phyloP scores from a whole-genome alignment of 2,329 filamentous ascomycete species.

The Nemania sp. region DNA sequence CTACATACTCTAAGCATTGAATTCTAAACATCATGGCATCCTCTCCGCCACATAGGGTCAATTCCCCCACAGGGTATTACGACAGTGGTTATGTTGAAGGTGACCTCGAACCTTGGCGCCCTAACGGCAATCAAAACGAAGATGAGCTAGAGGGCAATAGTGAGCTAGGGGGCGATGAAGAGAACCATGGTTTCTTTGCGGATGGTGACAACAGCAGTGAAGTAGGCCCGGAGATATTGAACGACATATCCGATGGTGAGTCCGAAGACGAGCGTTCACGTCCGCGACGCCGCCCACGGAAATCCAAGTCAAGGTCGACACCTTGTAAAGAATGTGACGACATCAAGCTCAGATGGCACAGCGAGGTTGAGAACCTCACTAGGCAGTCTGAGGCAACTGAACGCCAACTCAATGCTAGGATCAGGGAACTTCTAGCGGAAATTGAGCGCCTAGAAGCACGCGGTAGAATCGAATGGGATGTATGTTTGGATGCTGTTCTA shows the following conservation, averaged over 20 bases:
- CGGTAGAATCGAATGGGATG: background rate
- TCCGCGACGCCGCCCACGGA: background rate
- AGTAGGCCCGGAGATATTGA: conserved; percentile 14
- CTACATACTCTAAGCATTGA: background rate
- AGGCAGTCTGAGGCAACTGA: too few relatives aligned
- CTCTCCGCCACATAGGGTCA: too few relatives aligned
- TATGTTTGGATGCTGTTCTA: conserved; percentile 18
- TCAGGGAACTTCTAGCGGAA: background rate
- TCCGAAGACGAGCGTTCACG: background rate
- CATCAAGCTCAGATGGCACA: background rate
- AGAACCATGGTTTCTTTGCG: background rate
- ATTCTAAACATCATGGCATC: conserved; percentile 17
- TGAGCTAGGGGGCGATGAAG: background rate
- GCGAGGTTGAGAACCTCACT: conserved; percentile 6
- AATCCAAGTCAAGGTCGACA: background rate
- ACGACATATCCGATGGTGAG: conserved; percentile 3
- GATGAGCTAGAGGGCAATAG: background rate
- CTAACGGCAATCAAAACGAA: background rate
- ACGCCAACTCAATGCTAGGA: background rate
- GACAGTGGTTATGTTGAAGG: background rate
- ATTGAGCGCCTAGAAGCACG: background rate
- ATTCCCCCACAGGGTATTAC: too few relatives aligned
- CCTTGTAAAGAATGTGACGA: background rate
- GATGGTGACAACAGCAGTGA: conserved; percentile 16
- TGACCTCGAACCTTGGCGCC: background rate